Evolutionary conservation across 805 yeast species (phyloP), one percentile per base, ranked within the genome.

Genomic region (Starmerella sp.): DNA sequence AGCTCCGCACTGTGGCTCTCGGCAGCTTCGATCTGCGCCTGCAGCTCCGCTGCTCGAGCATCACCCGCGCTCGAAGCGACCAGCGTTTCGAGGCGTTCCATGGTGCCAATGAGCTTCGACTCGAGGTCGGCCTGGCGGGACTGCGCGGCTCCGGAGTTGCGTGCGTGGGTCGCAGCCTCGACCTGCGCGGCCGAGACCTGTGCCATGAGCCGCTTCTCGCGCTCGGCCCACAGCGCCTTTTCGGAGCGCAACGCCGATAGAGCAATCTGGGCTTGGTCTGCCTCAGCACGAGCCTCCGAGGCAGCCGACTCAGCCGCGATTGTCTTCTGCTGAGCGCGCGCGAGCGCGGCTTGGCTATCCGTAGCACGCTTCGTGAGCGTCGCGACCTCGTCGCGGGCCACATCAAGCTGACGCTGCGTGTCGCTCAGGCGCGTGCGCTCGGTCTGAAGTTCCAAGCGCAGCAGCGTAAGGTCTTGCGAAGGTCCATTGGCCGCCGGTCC

Each of bases 361-460:
- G 56, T 32, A 10, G 31, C 22, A 10, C 53, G 49, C 17, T 47
- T 29, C 9, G 22, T 7, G 8, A 43, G 39, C 9, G 11, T 9
- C n/a, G 32, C 15, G 6, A 10, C 51, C 45, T 65, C 68, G 50
- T 65, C 69, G 28, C 62, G 60, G 1, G 62, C 53, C 48, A 58
- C 60, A 31, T 65, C 63, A 52, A 57, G 58, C 50, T 68, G 68
- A 17, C 52, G 62, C 28, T 70, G 71, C 39, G 67, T 67, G n/a
- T 67, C 66, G 37, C 62, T 63, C 28, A 62, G 60, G n/a, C 66
- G 60, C 44, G 53, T 62, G 52, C 60, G 61, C 48, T 61, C 66
- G 6, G 48, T 56, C 13, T 50, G 58, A 39, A 58, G 56, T 45
- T 60, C 67, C n/a, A 39, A 54, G 29, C 64, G 57, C 60, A 61